Conservation (phyloP, 257 asterid species). For the Solanum chiquidenum region DNA sequence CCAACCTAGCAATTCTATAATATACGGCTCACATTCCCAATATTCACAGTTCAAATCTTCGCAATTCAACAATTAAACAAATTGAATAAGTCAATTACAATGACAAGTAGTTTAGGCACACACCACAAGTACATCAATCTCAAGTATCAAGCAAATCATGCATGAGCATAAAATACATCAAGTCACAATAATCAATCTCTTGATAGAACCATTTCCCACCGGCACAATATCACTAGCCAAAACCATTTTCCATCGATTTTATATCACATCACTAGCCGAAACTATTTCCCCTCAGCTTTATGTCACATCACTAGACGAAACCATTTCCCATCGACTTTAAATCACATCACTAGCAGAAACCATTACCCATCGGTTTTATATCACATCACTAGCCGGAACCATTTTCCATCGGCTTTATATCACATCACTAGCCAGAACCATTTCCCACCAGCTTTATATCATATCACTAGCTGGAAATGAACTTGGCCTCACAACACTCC, state of each 20-base stretch:
- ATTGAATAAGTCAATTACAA: neutral
- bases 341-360: neutral
- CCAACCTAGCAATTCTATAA: neutral
- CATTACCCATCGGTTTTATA: too few species aligned
- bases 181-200: neutral
- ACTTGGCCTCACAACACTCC: neutral
- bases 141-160: neutral
- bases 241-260: neutral
- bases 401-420: neutral
- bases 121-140: neutral
- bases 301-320: neutral
- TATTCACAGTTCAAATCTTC: neutral
- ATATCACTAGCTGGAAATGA: neutral
- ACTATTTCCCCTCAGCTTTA: neutral
- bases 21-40: neutral
- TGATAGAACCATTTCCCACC: neutral
- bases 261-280: neutral
- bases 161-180: neutral
- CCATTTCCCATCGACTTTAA: too few species aligned
- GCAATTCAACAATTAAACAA: neutral
- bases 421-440: neutral
- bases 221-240: neutral
- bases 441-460: neutral
- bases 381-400: neutral
- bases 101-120: neutral